Conservation (phyloP, 495 filamentous ascomycete genomes). For the Choiromyces venosus region DNA sequence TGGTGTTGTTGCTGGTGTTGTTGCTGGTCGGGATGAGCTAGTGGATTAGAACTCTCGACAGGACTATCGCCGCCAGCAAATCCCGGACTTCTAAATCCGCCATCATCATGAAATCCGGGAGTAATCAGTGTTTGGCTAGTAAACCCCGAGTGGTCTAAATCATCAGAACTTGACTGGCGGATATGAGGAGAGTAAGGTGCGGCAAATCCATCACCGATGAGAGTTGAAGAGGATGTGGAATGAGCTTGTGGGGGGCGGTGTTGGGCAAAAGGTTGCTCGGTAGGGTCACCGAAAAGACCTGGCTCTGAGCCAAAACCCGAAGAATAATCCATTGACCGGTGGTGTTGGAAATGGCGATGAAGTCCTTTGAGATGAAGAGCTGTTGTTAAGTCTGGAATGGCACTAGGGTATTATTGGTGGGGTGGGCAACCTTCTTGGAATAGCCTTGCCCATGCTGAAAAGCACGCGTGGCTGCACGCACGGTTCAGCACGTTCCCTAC, state of each 20-base stretch:
- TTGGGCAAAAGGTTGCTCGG: conserved; percentile 38
- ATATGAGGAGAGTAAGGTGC: conserved; percentile 10
- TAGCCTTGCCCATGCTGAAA: background rate
- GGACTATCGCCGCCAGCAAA: conserved; percentile 12
- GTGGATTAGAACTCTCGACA: conserved; percentile 10
- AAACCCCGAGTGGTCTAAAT: background rate
- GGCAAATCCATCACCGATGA: conserved; percentile 21
- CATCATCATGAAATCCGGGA: conserved; percentile 11
- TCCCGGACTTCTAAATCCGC: conserved; percentile 21
- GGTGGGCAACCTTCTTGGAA: background rate
- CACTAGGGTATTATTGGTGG: background rate
- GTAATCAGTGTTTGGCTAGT: background rate
- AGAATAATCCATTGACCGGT: conserved; percentile 37
- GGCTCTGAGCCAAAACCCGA: conserved; percentile 33
- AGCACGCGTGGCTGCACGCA: background rate
- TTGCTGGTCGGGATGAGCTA: conserved; percentile 8
- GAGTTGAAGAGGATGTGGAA: conserved; percentile 10
- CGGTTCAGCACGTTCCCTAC: background rate
- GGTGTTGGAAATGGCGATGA: background rate
- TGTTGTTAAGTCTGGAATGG: background rate
- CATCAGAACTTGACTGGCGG: background rate
- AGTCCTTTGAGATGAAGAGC: conserved; percentile 6
- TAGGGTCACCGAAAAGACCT: conserved; percentile 35
- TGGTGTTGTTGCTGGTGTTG: conserved; percentile 21
- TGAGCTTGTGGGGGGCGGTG: conserved; percentile 10